phyloP scores from a whole-genome alignment of 176 grass and related monocot genomes.

The Triticum monococcum region DNA sequence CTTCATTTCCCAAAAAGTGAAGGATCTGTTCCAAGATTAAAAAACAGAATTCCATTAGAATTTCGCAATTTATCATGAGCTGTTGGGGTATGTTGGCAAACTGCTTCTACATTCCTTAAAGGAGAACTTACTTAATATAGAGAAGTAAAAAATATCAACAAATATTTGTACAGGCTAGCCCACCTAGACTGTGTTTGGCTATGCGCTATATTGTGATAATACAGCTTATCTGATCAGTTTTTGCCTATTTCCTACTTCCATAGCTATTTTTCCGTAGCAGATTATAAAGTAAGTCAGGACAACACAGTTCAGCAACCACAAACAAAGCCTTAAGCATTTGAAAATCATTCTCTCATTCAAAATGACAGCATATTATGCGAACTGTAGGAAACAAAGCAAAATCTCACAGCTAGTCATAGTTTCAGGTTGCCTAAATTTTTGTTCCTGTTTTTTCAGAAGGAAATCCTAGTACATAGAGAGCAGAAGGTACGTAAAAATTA shows the following conservation, averaged over 20 bases:
- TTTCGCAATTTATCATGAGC: neutral
- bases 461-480: neutral
- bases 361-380: neutral
- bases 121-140: neutral
- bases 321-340: neutral
- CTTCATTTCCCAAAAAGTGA: constrained; percentile 99
- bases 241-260: neutral
- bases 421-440: neutral
- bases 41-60: constrained; percentile 26
- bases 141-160: neutral
- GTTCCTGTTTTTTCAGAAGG: neutral
- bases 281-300: neutral
- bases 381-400: neutral
- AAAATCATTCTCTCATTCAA: neutral
- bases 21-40: constrained; percentile 62
- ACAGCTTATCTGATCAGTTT: neutral
- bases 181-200: neutral
- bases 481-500: neutral
- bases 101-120: neutral
- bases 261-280: neutral
- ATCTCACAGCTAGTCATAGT: neutral
- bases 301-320: neutral
- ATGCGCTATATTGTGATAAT: neutral
- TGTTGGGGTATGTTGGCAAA: neutral
- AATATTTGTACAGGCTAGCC: neutral